A percentile compares a stretch with the other conserved stretches of the same genome.
Evolutionary conservation across 805 yeast genomes (phyloP).

Genomic region (Brettanomyces naardenensis): DNA sequence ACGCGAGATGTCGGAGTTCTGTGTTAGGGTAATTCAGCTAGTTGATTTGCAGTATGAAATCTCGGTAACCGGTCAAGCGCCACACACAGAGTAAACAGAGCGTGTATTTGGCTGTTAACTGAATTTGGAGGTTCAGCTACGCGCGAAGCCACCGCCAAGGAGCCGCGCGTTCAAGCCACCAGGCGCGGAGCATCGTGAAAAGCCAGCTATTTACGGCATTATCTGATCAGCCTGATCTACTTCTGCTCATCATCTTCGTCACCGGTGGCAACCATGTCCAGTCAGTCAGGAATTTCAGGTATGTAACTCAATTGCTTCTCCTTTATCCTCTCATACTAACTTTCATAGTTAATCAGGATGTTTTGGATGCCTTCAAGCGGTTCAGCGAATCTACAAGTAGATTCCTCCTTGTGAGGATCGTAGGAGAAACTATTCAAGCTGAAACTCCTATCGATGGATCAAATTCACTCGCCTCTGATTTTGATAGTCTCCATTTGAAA

Average conservation of each 20-base stretch:
- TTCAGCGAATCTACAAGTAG: slow-evolving; percentile 29
- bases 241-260: too few relatives aligned
- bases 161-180: background rate
- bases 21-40: too few relatives aligned
- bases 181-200: background rate
- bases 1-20: too few relatives aligned
- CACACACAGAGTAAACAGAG: too few relatives aligned
- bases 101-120: too few relatives aligned
- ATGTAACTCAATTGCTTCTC: slow-evolving; percentile 16
- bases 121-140: too few relatives aligned
- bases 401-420: slow-evolving; percentile 21
- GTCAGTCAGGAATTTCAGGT: slow-evolving; percentile 53
- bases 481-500: slow-evolving; percentile 24
- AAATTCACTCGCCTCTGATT: slow-evolving; percentile 19
- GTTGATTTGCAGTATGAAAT: too few relatives aligned
- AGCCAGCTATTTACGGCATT: too few relatives aligned
- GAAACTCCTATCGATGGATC: background rate
- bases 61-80: too few relatives aligned
- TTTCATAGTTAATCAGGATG: slow-evolving; percentile 31
- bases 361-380: slow-evolving; percentile 36
- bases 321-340: too few relatives aligned
- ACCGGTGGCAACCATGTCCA: slow-evolving; percentile 57
- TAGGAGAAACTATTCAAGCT: slow-evolving; percentile 9
- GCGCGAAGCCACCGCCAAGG: slow-evolving; percentile 10
- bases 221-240: too few relatives aligned